Evolutionary conservation across 2,329 filamentous ascomycete species (phyloP).

Genomic region (Exophiala aquamarina): DNA sequence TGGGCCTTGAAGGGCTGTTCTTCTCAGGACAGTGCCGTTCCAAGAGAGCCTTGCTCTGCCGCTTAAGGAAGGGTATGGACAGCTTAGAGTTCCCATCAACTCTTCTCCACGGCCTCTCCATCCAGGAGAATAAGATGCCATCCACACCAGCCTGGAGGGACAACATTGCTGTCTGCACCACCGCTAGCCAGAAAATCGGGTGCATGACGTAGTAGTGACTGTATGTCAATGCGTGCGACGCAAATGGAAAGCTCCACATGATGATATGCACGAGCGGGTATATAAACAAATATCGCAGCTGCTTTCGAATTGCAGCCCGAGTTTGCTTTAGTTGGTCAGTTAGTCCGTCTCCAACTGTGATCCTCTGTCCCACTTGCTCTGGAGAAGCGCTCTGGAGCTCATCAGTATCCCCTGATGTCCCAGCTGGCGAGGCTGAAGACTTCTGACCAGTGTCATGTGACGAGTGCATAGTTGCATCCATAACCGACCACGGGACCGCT

Average conservation of each 20-base stretch:
- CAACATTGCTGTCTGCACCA: conserved; percentile 59
- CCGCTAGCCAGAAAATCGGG: conserved; percentile 57
- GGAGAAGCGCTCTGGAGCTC: neutral
- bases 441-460: neutral
- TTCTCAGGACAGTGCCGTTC: conserved; percentile 1
- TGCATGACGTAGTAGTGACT: conserved; percentile 50
- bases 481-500: neutral
- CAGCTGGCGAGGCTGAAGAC: neutral
- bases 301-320: conserved; percentile 61
- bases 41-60: conserved; percentile 8
- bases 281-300: conserved; percentile 71
- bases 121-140: conserved; percentile 64
- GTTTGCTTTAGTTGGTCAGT: conserved; percentile 35
- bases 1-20: neutral
- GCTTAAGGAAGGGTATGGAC: conserved; percentile 5
- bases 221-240: conserved; percentile 63
- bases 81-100: conserved; percentile 16
- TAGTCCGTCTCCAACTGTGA: neutral
- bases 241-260: conserved; percentile 72
- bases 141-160: conserved; percentile 68
- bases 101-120: conserved; percentile 67
- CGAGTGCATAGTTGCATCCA: neutral
- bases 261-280: conserved; percentile 72
- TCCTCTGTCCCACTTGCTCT: neutral
- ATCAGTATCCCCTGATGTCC: neutral